Conservation (phyloP, 352 stramenopile species). For the Paralagenidium karlingii region DNA sequence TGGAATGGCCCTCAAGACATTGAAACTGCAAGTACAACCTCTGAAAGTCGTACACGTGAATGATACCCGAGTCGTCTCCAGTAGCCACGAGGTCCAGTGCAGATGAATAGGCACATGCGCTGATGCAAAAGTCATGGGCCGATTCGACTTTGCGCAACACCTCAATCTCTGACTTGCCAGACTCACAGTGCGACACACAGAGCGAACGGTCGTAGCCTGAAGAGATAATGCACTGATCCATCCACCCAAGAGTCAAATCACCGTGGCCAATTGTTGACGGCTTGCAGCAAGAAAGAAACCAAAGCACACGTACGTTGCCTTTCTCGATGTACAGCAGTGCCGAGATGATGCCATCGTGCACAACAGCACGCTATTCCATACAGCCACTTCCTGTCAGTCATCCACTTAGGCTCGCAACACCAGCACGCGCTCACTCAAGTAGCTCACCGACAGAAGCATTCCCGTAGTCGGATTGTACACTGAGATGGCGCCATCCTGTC, state of each 20-base stretch:
- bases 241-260: no score
- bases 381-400: no score
- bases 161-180: constrained; percentile 34
- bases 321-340: constrained; percentile 45
- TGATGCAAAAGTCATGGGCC: constrained; percentile 45
- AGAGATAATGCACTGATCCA: constrained; percentile 52
- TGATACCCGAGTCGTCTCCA: constrained; percentile 29
- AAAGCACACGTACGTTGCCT: constrained; percentile 19
- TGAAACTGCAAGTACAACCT: constrained; percentile 37
- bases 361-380: no score
- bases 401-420: no score
- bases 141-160: constrained; percentile 49
- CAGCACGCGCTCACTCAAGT: no score
- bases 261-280: no score
- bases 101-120: constrained; percentile 29
- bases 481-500: constrained; percentile 40
- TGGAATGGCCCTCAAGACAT: constrained; percentile 23
- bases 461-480: constrained; percentile 63
- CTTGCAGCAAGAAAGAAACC: no score
- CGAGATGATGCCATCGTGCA: constrained; percentile 44
- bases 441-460: constrained; percentile 24
- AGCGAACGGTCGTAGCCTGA: constrained; percentile 43
- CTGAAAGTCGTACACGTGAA: constrained; percentile 56
- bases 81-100: constrained; percentile 30
- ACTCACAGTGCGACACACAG: constrained; percentile 29